Conservation (phyloP, 2,329 filamentous ascomycete genomes). For the Colletotrichum filicis region DNA sequence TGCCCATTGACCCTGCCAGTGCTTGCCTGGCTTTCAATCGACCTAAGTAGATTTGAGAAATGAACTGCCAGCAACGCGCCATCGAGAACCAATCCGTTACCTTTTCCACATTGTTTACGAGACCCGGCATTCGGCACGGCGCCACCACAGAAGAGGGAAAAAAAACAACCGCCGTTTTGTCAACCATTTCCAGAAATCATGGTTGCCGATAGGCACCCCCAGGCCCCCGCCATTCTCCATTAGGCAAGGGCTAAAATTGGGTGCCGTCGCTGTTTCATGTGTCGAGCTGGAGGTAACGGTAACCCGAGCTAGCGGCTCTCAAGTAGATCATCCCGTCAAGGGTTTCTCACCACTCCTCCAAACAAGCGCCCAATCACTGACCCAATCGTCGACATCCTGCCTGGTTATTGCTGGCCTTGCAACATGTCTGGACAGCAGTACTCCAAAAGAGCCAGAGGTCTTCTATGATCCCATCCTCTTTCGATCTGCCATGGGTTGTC, state of each 20-base stretch:
- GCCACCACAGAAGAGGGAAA: no score
- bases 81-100: neutral
- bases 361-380: constrained; percentile 20
- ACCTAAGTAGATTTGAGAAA: no score
- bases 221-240: neutral
- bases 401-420: neutral
- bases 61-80: neutral
- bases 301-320: constrained; percentile 30
- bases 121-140: neutral
- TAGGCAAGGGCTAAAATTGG: constrained; percentile 16
- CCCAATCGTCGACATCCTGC: neutral
- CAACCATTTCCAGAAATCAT: neutral
- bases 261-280: constrained; percentile 26
- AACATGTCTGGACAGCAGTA: neutral
- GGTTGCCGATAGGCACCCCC: neutral
- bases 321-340: constrained; percentile 19
- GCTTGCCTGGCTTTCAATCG: neutral
- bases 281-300: constrained; percentile 23
- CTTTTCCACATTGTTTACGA: neutral
- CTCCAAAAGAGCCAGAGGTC: neutral
- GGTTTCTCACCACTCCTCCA: neutral
- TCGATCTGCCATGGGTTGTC: neutral
- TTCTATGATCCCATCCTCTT: neutral
- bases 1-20: no score
- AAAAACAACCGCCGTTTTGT: neutral